Percentiles rank a stretch among this genome's conserved stretches.
These are phyloP conservation scores for Andrographis paniculata DNA, from an alignment of 305 asterid species.

Conservation along the genomic window DNA sequence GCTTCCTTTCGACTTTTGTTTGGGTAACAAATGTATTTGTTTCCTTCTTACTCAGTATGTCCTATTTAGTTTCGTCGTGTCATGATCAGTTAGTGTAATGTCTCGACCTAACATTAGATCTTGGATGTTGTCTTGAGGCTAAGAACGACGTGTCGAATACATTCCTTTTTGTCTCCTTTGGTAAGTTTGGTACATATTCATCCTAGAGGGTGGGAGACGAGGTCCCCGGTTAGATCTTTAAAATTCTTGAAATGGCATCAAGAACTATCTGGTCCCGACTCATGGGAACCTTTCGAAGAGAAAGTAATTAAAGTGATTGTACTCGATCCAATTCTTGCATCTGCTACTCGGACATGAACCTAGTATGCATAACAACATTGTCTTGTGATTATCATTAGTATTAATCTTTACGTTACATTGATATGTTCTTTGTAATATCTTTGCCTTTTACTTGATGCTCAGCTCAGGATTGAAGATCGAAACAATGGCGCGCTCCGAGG, in stretches of 20 bases:
- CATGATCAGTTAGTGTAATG: not conserved
- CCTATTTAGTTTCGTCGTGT: not conserved
- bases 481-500: too few relatives aligned
- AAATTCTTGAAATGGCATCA: not conserved
- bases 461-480: too few relatives aligned
- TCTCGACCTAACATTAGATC: not conserved
- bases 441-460: too few relatives aligned
- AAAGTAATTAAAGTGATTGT: not conserved
- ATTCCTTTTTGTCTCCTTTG: conserved; percentile 6
- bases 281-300: not conserved
- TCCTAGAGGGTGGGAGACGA: conserved; percentile 2
- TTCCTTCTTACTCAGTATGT: too few relatives aligned
- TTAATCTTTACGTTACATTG: too few relatives aligned
- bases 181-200: conserved; percentile 7
- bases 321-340: not conserved
- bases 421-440: too few relatives aligned
- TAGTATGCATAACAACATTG: too few relatives aligned
- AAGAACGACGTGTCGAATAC: conserved; percentile 2
- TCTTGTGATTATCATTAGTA: too few relatives aligned
- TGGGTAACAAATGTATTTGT: too few relatives aligned
- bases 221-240: not conserved
- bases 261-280: not conserved
- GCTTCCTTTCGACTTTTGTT: too few relatives aligned
- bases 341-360: too few relatives aligned
- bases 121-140: too few relatives aligned